Evolutionary conservation across 371 early-diverging fungal genomes (phyloP).

Genomic region (Blakeslea trispora): DNA sequence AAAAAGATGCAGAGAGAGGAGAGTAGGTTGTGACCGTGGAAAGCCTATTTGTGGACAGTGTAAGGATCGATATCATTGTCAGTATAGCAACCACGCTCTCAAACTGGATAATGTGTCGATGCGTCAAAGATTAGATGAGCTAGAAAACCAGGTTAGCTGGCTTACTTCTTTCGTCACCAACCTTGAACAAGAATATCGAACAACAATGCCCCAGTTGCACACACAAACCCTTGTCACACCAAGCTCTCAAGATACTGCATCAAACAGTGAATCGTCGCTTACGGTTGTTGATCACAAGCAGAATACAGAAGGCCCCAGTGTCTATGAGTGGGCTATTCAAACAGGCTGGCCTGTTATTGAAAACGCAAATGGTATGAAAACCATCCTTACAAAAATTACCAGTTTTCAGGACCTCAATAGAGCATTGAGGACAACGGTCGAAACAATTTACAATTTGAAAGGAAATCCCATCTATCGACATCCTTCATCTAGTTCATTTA

Average conservation of each 20-base stretch:
- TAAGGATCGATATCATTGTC: conserved; percentile 27
- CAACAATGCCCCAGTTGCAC: conserved; percentile 17
- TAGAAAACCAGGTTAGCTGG: conserved; percentile 25
- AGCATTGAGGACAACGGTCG: conserved; percentile 23
- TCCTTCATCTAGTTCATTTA: conserved; percentile 1
- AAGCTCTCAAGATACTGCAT: not conserved
- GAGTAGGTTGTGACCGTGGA: conserved; percentile 38
- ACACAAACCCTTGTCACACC: conserved; percentile 10
- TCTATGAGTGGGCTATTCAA: conserved; percentile 27
- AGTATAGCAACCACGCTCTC: conserved; percentile 31
- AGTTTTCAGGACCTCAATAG: conserved; percentile 30
- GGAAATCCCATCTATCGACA: conserved; percentile 13
- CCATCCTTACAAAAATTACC: conserved; percentile 32
- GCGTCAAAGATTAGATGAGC: conserved; percentile 28
- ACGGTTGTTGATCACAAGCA: not conserved
- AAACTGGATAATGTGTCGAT: conserved; percentile 28
- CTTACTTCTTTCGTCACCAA: conserved; percentile 12
- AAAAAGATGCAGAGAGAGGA: conserved; percentile 37
- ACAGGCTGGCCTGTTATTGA: conserved; percentile 33
- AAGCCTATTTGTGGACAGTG: conserved; percentile 40
- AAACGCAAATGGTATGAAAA: conserved; percentile 19
- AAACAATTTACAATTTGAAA: conserved; percentile 11
- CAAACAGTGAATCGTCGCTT: not conserved
- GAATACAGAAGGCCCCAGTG: conserved; percentile 5
- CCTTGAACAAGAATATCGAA: conserved; percentile 20